phyloP scores from a whole-genome alignment of 2,329 filamentous ascomycete species.

The Elsinoe batatas region DNA sequence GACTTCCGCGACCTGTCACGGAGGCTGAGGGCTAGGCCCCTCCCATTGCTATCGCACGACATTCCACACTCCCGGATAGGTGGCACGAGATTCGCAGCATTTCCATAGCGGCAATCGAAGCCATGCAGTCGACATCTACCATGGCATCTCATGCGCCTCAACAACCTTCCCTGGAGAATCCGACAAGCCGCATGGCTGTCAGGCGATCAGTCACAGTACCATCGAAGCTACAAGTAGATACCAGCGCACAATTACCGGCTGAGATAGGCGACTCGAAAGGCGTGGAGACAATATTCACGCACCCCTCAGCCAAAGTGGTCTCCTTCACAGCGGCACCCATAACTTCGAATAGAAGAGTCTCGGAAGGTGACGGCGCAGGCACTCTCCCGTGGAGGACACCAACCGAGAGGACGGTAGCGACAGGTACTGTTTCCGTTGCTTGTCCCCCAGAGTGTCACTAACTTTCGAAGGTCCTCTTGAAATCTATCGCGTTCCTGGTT shows the following conservation, averaged over 20 bases:
- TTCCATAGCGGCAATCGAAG: neutral
- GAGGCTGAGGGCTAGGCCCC: slow-evolving; percentile 8
- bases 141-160: slow-evolving; percentile 1
- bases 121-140: slow-evolving; percentile 1
- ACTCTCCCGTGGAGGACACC: slow-evolving; percentile 63
- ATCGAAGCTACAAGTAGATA: slow-evolving; percentile 27
- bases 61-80: slow-evolving; percentile 1
- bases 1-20: neutral
- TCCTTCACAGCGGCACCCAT: slow-evolving; percentile 43
- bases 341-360: slow-evolving; percentile 23
- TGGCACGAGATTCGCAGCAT: neutral
- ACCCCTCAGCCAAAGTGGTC: slow-evolving; percentile 62
- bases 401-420: slow-evolving; percentile 72
- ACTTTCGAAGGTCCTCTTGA: slow-evolving; percentile 53
- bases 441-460: neutral
- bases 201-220: slow-evolving; percentile 42
- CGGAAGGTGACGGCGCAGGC: slow-evolving; percentile 36
- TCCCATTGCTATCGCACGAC: neutral
- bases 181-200: slow-evolving; percentile 20
- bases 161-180: neutral
- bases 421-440: slow-evolving; percentile 44
- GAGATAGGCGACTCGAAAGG: slow-evolving; percentile 30
- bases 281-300: slow-evolving; percentile 65
- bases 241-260: slow-evolving; percentile 21
- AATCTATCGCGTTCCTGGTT: slow-evolving; percentile 78